Evolutionary conservation across 2,329 filamentous ascomycete species (phyloP).

Genomic region (Fusarium luffae): DNA sequence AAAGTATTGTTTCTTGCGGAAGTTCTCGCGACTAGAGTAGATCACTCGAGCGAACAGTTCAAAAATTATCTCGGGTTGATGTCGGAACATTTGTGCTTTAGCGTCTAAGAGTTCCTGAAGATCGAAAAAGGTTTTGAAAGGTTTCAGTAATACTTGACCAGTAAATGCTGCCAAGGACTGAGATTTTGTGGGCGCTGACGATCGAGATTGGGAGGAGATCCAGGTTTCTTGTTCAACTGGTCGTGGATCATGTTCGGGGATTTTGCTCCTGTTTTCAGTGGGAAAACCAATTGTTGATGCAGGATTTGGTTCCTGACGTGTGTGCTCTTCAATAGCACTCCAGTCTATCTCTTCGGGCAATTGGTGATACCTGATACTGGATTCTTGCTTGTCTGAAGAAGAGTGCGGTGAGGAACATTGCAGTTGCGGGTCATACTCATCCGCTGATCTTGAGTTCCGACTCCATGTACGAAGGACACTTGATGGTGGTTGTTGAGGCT

Average conservation of each 20-base stretch:
- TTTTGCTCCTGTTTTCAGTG: constrained; percentile 1
- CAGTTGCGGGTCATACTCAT: constrained; percentile 52
- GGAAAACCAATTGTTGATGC: background rate
- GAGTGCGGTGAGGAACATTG: constrained; percentile 49
- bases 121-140: constrained; percentile 67
- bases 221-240: background rate
- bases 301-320: constrained; percentile 4
- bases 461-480: constrained; percentile 51
- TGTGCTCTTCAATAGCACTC: constrained; percentile 46
- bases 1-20: constrained; percentile 67
- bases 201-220: background rate
- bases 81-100: constrained; percentile 49
- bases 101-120: constrained; percentile 68
- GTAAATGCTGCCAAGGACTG: background rate
- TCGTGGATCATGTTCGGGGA: background rate
- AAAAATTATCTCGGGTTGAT: constrained; percentile 58
- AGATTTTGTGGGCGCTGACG: constrained; percentile 12
- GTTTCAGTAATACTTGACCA: constrained; percentile 20
- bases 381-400: background rate
- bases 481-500: constrained; percentile 40
- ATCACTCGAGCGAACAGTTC: constrained; percentile 73
- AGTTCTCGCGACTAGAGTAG: constrained; percentile 65
- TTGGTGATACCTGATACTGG: constrained; percentile 8
- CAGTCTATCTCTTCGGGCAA: constrained; percentile 57
- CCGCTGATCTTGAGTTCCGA: constrained; percentile 49